Evolutionary conservation across 768 basidiomycete species (phyloP), one percentile per base, ranked within the genome.

Genomic region (Phlegmacium glaucopus): DNA sequence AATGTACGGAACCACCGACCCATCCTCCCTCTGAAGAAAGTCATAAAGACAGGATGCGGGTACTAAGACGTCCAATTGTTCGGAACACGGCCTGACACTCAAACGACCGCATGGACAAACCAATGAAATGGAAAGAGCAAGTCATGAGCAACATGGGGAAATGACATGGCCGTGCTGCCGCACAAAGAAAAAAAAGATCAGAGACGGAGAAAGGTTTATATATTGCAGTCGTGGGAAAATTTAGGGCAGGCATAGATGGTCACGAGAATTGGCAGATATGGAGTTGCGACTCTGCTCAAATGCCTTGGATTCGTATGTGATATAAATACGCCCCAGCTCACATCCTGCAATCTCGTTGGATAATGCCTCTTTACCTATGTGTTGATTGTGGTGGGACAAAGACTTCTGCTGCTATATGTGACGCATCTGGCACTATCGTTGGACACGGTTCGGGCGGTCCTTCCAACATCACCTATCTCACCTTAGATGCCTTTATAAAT

Each of bases 131-230:
- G 61, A 54, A n/a, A 65, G 71, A 65, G 75, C 83, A 71, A 22
- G 79, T 75, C 73, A 87, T 83, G 88, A 90, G 88, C 88, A 90
- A 90, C 88, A 87, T 79, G 79, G 87, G 88, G 83, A 85, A 86
- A 64, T 63, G 32, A 64, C 56, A 75, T 78, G 76, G 80, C 80
- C 82, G 84, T 82, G 88, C 74, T 72, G 88, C 88, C 88, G 88
- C 88, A 90, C 88, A 46, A 73, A 70, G 67, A 60, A 66, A 60
- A 58, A 29, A 52, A 57, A 57, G 36, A 49, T 53, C 47, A 41
- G 15, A 9, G 40, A 11, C 42, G 6, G 11, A 22, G 22, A 32
- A 48, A 42, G 52, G 47, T 51, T 51, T 55, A 47, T 64, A 59
- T 47, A 22, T 25, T 1, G 10, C 3, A 22, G 11, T 32, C 67